phyloP scores from a whole-genome alignment of 352 stramenopile species.

The Globisporangium mamillatum region DNA sequence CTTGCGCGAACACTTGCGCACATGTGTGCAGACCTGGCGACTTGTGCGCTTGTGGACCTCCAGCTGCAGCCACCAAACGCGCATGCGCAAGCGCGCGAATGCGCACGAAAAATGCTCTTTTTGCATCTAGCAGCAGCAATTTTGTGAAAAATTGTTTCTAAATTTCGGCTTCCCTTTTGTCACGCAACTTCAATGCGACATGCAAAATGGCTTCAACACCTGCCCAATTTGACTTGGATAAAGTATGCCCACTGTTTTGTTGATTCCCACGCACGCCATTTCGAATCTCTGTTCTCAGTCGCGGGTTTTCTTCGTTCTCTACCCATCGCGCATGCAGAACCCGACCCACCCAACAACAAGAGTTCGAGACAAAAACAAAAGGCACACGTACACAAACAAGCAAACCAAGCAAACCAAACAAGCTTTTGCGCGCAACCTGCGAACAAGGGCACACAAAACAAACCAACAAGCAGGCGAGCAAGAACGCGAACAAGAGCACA shows the following conservation, averaged over 20 bases:
- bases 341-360: neutral
- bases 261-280: neutral
- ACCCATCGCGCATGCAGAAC: neutral
- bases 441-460: neutral
- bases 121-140: neutral
- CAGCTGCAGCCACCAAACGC: neutral
- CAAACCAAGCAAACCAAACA: neutral
- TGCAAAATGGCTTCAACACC: neutral
- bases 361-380: neutral
- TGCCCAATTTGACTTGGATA: neutral
- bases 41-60: neutral
- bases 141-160: slow-evolving; percentile 1
- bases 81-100: neutral
- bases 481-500: slow-evolving; percentile 2
- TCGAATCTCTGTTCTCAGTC: slow-evolving; percentile 3
- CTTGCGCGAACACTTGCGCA: neutral
- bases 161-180: neutral
- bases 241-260: neutral
- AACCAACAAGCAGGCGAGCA: slow-evolving; percentile 7
- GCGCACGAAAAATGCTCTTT: neutral
- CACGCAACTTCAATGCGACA: slow-evolving; percentile 16
- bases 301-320: neutral
- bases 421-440: neutral
- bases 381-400: neutral
- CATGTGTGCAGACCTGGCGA: no score